phyloP scores from a whole-genome alignment of 176 grass and related monocot species.

The Avena atlantica region DNA sequence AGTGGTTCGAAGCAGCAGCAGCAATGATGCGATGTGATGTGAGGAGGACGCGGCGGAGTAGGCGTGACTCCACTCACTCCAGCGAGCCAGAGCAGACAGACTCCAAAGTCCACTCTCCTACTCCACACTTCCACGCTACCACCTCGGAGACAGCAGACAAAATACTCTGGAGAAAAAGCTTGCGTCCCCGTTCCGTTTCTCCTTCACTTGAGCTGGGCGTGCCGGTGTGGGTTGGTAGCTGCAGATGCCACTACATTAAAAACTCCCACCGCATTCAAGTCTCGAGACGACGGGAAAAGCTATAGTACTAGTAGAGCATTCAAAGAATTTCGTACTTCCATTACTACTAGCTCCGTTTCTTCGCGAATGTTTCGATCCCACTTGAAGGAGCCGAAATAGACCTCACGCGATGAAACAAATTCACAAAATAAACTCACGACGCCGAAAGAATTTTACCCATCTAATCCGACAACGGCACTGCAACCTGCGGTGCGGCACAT shows the following conservation, averaged over 20 bases:
- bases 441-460: no score
- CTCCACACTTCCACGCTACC: constrained; percentile 9
- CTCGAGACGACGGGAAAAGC: not conserved
- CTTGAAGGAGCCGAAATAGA: no score
- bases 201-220: not conserved
- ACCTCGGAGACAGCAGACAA: not conserved
- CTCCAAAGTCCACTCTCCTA: constrained; percentile 31
- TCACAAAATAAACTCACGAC: no score
- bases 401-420: no score
- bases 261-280: not conserved
- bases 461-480: no score
- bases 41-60: constrained; percentile 13
- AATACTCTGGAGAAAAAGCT: not conserved
- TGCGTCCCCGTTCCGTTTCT: constrained; percentile 22
- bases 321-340: not conserved
- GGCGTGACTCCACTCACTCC: constrained; percentile 13
- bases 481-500: no score
- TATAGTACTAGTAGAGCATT: not conserved
- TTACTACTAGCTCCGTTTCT: not conserved
- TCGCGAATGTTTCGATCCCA: not conserved
- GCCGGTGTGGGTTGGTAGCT: not conserved
- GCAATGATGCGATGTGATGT: constrained; percentile 24
- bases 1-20: constrained; percentile 11
- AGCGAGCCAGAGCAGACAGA: not conserved
- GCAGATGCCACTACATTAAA: not conserved